These are phyloP conservation scores for Xylaria sp. DNA, from an alignment of 2,329 filamentous ascomycete genomes.

Conservation along the genomic window DNA sequence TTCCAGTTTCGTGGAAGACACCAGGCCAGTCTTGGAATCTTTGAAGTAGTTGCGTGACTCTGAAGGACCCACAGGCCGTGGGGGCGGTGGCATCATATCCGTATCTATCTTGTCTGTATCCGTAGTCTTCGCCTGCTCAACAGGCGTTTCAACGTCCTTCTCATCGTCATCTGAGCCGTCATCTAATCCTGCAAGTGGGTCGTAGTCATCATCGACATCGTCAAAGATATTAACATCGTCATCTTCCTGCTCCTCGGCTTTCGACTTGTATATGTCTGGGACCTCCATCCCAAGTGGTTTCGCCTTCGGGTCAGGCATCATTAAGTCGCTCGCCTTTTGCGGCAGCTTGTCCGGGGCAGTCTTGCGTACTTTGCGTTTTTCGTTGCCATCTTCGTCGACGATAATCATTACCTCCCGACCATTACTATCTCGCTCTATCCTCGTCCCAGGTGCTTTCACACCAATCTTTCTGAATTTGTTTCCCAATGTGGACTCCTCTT, in stretches of 20 bases:
- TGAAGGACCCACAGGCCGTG: slow-evolving; percentile 50
- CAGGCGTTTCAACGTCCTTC: slow-evolving; percentile 43
- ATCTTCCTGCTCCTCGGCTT: slow-evolving; percentile 60
- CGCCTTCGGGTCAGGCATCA: slow-evolving; percentile 63
- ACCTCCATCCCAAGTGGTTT: slow-evolving; percentile 73
- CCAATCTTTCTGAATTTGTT: slow-evolving; percentile 74
- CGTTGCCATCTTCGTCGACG: slow-evolving; percentile 72
- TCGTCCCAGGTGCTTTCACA: slow-evolving; percentile 61
- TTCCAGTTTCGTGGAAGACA: slow-evolving; percentile 62
- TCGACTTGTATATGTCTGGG: slow-evolving; percentile 66
- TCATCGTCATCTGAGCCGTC: slow-evolving; percentile 54
- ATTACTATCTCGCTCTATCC: slow-evolving; percentile 69
- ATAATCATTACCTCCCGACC: slow-evolving; percentile 73
- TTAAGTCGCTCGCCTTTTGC: slow-evolving; percentile 54
- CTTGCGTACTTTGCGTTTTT: slow-evolving; percentile 72
- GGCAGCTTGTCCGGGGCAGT: slow-evolving; percentile 50
- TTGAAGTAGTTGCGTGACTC: slow-evolving; percentile 70
- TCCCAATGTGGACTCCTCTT: slow-evolving; percentile 63
- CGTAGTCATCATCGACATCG: slow-evolving; percentile 72
- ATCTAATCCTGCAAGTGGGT: slow-evolving; percentile 70
- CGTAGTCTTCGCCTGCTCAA: slow-evolving; percentile 37
- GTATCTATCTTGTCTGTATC: slow-evolving; percentile 42
- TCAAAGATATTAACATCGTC: slow-evolving; percentile 73
- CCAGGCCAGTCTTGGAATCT: slow-evolving; percentile 64
- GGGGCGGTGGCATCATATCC: slow-evolving; percentile 58